Evolutionary conservation across 1,284 basidiomycete species (phyloP).

Genomic region (Cryptococcus wingfieldii): DNA sequence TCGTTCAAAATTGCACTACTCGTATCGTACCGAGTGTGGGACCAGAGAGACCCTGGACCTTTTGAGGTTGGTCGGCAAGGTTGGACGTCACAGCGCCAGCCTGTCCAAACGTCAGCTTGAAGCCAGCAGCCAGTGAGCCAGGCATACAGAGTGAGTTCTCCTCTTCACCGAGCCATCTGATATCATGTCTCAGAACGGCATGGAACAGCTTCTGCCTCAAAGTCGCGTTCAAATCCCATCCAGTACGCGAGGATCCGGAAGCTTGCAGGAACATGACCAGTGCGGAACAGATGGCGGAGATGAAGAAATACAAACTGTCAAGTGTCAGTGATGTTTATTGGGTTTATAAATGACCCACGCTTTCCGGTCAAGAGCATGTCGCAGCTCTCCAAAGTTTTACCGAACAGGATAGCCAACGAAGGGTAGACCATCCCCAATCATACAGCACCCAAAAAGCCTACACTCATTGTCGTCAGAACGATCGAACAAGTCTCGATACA

Average conservation of each 20-base stretch:
- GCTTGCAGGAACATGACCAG: conserved; percentile 62
- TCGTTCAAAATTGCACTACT: conserved; percentile 65
- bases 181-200: conserved; percentile 77
- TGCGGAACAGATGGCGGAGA: conserved; percentile 70
- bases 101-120: conserved; percentile 1
- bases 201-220: conserved; percentile 67
- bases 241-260: conserved; percentile 63
- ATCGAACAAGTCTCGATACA: not conserved
- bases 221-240: conserved; percentile 63
- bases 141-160: conserved; percentile 54
- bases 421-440: conserved; percentile 74
- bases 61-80: conserved; percentile 85
- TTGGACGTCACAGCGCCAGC: conserved; percentile 77
- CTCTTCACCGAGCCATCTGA: conserved; percentile 83
- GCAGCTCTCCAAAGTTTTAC: conserved; percentile 50
- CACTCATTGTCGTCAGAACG: not conserved
- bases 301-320: conserved; percentile 67
- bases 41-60: conserved; percentile 85
- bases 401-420: conserved; percentile 75
- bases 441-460: conserved; percentile 30
- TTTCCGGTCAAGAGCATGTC: conserved; percentile 27
- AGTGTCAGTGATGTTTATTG: not conserved
- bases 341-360: conserved; percentile 34
- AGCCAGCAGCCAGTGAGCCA: not conserved
- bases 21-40: conserved; percentile 76